Conservation (phyloP, 164 flowering plant species). For the Kingdonia uniflora region DNA sequence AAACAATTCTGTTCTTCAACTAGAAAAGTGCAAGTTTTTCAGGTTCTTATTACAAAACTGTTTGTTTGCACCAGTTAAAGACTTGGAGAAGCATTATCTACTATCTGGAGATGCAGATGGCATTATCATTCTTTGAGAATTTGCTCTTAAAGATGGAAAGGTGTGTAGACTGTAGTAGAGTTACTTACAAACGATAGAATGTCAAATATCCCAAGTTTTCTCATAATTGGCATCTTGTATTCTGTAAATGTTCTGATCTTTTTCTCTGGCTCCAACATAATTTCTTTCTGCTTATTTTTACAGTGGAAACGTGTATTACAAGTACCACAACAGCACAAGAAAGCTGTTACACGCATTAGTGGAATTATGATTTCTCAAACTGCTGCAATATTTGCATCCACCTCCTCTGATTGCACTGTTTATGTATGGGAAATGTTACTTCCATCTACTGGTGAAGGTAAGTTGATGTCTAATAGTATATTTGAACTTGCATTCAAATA, state of each 20-base stretch:
- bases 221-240: too few species aligned
- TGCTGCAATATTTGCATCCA: conserved; percentile 64
- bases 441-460: conserved; percentile 52
- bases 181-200: too few species aligned
- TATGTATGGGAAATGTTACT: conserved; percentile 58
- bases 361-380: conserved; percentile 51
- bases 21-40: too few species aligned
- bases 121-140: conserved; percentile 66
- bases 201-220: too few species aligned
- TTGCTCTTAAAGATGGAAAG: conserved; percentile 41
- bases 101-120: conserved; percentile 92
- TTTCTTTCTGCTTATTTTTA: conserved; percentile 1
- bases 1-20: too few species aligned
- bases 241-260: too few species aligned
- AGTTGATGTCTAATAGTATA: conserved; percentile 8
- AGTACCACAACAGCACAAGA: conserved; percentile 64
- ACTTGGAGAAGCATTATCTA: conserved; percentile 50
- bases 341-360: conserved; percentile 87
- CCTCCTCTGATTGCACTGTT: conserved; percentile 80
- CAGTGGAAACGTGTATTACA: conserved; percentile 83
- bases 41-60: conserved; percentile 1
- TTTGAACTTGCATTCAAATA: too few species aligned
- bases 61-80: conserved; percentile 36
- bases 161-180: conserved; percentile 26
- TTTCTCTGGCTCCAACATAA: too few species aligned